Base-by-base conservation (phyloP, 352 stramenopile species). In the Phytophthora hybrid region DNA sequence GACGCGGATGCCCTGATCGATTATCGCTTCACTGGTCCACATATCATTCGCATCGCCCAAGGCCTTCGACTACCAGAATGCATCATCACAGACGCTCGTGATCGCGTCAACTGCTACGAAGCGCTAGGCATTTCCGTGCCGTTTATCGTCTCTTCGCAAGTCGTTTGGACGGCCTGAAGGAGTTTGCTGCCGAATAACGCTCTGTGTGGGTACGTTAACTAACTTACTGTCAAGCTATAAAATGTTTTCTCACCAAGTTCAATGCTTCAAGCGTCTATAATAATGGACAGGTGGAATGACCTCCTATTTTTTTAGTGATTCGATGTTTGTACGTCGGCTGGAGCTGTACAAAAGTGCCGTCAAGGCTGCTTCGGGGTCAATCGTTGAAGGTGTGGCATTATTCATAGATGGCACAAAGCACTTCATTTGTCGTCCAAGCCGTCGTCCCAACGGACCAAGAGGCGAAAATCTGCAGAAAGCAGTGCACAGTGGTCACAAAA, bases 391-490 rank as follows among this genome's bases (percentile, higher is more conserved):
- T 16, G 8, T 60, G 14, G 55, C 55, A 10, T 21, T 60, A 13
- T 60, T 60, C 10, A 60, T 60, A 18, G 21, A 63, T 39, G 56
- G 4, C 1, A 63, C 56, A 0, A 63, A 63, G 18, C 56, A 63
- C 37, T 63, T 63, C 19, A 63, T 63, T 18, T 63, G 56, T 37
- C 56, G n/a, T 11, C 32, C 56, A 19, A 63, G 39, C 2, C 18
- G 34, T 1, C 21, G n/a, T 6, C 34, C 9, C 13, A 34, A 63
- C 11, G 34, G 3, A n/a, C 34, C 19, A 2, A 34, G 5, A 18
- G 56, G 37, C 5, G 37, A 39, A 21, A 62, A 52, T 14, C 18
- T 62, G 11, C 54, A 47, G 39, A 62, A 16, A 11, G 21, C 39
- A 19, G 34, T 37, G 56, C 41, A 53, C 14, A 53, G 34, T 19